These are phyloP conservation scores for Rhizophora apiculata DNA, from an alignment of 345 rosid genomes.

Conservation along the genomic window DNA sequence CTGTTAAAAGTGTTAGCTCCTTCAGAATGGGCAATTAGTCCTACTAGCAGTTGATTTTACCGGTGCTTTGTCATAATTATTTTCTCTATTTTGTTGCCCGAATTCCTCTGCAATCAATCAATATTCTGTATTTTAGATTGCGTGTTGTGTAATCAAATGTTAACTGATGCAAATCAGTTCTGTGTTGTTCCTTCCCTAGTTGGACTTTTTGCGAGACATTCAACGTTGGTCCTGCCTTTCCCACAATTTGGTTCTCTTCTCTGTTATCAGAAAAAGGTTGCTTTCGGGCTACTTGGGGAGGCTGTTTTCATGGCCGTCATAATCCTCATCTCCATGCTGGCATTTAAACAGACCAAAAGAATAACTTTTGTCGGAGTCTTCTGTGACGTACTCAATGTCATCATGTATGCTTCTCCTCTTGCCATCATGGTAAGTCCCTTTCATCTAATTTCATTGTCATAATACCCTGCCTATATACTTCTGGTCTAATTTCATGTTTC, in stretches of 20 bases:
- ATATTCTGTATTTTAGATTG: not conserved
- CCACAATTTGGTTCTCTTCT: not conserved
- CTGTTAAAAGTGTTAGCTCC: too few relatives aligned
- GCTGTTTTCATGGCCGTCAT: conserved; percentile 16
- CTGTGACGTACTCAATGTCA: conserved; percentile 39
- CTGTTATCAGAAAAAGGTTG: conserved; percentile 9
- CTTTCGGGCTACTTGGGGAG: not conserved
- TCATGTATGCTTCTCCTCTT: conserved; percentile 56
- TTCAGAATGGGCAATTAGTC: too few relatives aligned
- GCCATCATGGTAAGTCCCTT: conserved; percentile 33
- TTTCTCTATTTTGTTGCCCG: too few relatives aligned
- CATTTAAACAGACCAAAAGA: conserved; percentile 39
- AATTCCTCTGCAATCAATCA: too few relatives aligned
- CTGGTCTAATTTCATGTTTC: not conserved
- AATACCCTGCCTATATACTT: too few relatives aligned
- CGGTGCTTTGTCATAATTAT: too few relatives aligned
- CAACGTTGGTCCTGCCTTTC: too few relatives aligned
- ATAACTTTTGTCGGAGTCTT: conserved; percentile 46
- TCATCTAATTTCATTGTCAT: not conserved
- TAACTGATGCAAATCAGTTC: not conserved
- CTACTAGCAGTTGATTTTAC: too few relatives aligned
- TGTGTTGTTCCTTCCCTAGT: not conserved
- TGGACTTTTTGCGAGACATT: too few relatives aligned
- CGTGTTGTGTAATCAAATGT: not conserved
- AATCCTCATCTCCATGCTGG: conserved; percentile 33